Evolutionary conservation across 257 asterid genomes (phyloP).

Genomic region (Plantago major): DNA sequence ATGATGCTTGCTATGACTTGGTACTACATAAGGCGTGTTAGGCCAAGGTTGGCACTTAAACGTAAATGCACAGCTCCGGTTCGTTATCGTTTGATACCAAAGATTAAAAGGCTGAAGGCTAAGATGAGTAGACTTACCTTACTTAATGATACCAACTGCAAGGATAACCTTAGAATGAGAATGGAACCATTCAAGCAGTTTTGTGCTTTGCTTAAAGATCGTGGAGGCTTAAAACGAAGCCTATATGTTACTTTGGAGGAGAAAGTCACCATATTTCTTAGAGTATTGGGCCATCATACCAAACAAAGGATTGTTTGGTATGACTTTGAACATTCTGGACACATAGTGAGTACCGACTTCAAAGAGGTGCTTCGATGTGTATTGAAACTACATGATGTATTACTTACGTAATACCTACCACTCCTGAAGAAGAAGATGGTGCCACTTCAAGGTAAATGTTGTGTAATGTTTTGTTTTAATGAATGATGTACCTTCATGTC

Average conservation of each 20-base stretch:
- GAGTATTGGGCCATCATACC: not conserved
- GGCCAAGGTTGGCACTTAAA: not conserved
- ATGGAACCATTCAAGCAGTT: not conserved
- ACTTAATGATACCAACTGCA: not conserved
- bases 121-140: not conserved
- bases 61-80: not conserved
- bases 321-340: not conserved
- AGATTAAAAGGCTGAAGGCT: not conserved
- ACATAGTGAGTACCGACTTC: not conserved
- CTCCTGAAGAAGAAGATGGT: too few relatives aligned
- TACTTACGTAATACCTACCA: too few relatives aligned
- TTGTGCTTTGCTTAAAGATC: not conserved
- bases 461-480: too few relatives aligned
- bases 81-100: not conserved
- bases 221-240: not conserved
- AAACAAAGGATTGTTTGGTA: not conserved
- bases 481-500: too few relatives aligned
- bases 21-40: too few relatives aligned
- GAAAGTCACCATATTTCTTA: not conserved
- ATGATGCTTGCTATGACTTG: too few relatives aligned
- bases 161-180: not conserved
- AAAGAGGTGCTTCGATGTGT: not conserved
- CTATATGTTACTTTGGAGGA: too few relatives aligned
- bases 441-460: too few relatives aligned
- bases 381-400: not conserved